Conservation (phyloP, 164 flowering plant species). For the Magnolia officinalis region DNA sequence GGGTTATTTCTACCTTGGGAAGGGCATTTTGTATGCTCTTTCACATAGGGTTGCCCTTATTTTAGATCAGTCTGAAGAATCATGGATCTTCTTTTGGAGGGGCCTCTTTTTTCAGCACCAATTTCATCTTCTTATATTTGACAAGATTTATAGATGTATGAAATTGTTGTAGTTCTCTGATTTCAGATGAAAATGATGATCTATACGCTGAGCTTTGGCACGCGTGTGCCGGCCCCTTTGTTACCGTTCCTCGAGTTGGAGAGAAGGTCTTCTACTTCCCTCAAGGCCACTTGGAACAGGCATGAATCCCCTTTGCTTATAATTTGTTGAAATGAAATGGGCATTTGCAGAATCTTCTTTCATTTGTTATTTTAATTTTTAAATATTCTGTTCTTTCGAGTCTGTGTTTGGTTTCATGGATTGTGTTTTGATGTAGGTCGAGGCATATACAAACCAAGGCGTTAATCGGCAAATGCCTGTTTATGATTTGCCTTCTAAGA, state of each 20-base stretch:
- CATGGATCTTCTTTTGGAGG: background rate
- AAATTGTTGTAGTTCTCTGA: background rate
- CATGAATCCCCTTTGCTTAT: conserved; percentile 11
- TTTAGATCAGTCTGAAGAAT: background rate
- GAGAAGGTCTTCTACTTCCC: conserved; percentile 59
- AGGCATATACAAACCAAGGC: conserved; percentile 32
- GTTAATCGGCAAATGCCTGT: conserved; percentile 31
- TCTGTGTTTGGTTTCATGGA: background rate
- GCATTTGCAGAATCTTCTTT: background rate
- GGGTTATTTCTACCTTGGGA: background rate
- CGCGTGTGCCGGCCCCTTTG: conserved; percentile 56
- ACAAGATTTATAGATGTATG: background rate
- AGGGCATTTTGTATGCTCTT: background rate
- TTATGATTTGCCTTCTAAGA: conserved; percentile 44
- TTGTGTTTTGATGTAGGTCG: conserved; percentile 30
- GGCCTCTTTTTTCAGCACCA: background rate
- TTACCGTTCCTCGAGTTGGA: conserved; percentile 37
- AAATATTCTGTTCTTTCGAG: background rate
- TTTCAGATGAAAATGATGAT: conserved; percentile 26
- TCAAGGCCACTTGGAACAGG: conserved; percentile 73
- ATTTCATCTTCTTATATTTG: background rate
- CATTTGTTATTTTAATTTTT: background rate
- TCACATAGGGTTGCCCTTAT: background rate
- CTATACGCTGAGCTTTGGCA: conserved; percentile 46
- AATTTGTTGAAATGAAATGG: background rate